Conservation (phyloP, 768 basidiomycete genomes). For the Tremella mesenterica region DNA sequence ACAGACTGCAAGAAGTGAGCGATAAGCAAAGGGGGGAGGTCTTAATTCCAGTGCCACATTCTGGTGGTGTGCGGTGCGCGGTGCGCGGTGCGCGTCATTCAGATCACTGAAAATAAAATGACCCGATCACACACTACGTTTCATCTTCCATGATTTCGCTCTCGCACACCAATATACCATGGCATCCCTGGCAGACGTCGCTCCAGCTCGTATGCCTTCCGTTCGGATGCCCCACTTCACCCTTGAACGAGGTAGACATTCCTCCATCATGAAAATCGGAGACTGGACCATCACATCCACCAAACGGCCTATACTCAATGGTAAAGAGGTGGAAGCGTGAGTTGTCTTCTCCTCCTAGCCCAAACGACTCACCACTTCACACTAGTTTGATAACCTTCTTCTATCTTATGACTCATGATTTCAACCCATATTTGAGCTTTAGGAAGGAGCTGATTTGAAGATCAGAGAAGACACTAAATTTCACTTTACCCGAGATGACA, state of each 20-base stretch:
- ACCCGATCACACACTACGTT: too few species aligned
- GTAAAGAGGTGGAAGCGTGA: slow-evolving; percentile 57
- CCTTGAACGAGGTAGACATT: neutral
- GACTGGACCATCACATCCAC: slow-evolving; percentile 40
- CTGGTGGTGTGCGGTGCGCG: too few species aligned
- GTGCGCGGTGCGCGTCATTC: too few species aligned
- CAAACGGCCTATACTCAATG: slow-evolving; percentile 48
- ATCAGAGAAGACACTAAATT: slow-evolving; percentile 47
- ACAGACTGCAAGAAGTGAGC: too few species aligned
- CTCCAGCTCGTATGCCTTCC: neutral
- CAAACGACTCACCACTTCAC: neutral
- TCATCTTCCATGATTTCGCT: too few species aligned
- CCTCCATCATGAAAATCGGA: slow-evolving; percentile 19
- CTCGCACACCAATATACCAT: too few species aligned
- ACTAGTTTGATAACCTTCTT: neutral
- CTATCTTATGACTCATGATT: neutral
- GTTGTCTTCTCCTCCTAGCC: slow-evolving; percentile 2
- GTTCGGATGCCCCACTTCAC: neutral
- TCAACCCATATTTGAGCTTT: too few species aligned
- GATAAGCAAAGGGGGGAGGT: too few species aligned
- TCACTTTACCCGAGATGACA: slow-evolving; percentile 93
- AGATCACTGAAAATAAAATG: too few species aligned
- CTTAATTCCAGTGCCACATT: too few species aligned
- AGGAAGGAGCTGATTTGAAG: too few species aligned
- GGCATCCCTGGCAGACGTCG: too few species aligned